phyloP scores from a whole-genome alignment of 441 rosid genomes.

The Eugenia klotzschiana region DNA sequence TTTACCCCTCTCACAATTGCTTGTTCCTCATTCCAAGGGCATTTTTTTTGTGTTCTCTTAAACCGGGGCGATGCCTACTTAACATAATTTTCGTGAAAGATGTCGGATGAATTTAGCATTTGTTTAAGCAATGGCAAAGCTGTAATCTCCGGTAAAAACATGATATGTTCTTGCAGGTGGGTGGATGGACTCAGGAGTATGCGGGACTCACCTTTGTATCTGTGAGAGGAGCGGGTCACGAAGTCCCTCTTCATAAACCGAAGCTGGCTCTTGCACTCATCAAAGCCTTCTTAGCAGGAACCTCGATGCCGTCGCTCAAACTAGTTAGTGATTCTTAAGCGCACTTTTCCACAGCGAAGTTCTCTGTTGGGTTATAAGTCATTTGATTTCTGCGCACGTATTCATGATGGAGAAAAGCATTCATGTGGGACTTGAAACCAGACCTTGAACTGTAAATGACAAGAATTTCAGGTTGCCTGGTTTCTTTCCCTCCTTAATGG shows the following conservation, averaged over 20 bases:
- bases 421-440: neutral
- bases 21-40: neutral
- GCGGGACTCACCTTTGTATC: conserved; percentile 65
- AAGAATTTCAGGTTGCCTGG: neutral
- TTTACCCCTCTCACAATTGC: neutral
- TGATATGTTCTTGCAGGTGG: conserved; percentile 42
- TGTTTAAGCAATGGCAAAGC: neutral
- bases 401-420: neutral
- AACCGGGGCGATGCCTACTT: neutral
- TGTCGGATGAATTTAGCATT: neutral
- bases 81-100: neutral
- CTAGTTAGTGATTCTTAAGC: conserved; percentile 11
- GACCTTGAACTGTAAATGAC: neutral
- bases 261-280: conserved; percentile 56
- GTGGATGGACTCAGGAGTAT: conserved; percentile 87
- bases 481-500: neutral
- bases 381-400: neutral
- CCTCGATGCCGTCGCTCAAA: conserved; percentile 35
- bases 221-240: conserved; percentile 86
- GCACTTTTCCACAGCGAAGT: neutral
- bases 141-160: neutral
- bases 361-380: neutral
- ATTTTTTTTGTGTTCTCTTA: neutral
- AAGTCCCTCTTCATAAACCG: conserved; percentile 82
- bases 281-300: conserved; percentile 62